Base-by-base conservation (phyloP, 768 basidiomycete genomes). In the Leccinum variicolor region DNA sequence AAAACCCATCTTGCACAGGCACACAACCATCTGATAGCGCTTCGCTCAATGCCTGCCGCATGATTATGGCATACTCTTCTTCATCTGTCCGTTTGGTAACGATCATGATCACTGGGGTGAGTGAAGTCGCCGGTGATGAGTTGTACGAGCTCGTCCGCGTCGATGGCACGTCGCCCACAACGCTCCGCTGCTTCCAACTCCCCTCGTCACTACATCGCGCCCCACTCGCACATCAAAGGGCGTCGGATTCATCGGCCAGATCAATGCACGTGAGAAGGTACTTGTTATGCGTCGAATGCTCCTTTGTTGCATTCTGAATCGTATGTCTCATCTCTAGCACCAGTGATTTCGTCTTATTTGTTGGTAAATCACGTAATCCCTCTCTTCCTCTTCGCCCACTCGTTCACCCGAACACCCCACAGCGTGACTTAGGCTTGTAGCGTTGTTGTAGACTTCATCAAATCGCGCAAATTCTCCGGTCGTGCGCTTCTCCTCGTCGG, bases 151-250 rank as follows among this genome's bases (percentile, higher is more conserved):
- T 59, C 80, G 55, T 79, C 83, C 29, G 74, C 77, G 8, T 76
- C 82, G 29, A 73, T 79, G 26, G 34, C 83, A 84, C 34, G 79
- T 81, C n/a, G 81, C 84, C 6, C 89, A 90, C 72, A 91, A 86
- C 57, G 86, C 90, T 1, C 87, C 6, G 77, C 81, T 2, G 72
- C 83, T 0, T 80, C 85, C 14, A 81, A 84, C 1, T 79, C 80
- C 15, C 81, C 23, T 84, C 90, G 0, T 89, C 90, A 28, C 29
- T 84, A 90, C 34, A 91, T 94, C 46, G 90, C 92, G 1, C 86
- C 93, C 3, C 95, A 98, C 69, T 97, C 94, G 6, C 95, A 98
- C 73, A 98, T 98, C 73, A 96, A 94, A 91, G 61, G 78, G 82
- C 8, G 87, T 89, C 52, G 97, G 97, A 1, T 98, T 98, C 74